phyloP scores from a whole-genome alignment of 352 stramenopile species.

The Pythium utonaiense region DNA sequence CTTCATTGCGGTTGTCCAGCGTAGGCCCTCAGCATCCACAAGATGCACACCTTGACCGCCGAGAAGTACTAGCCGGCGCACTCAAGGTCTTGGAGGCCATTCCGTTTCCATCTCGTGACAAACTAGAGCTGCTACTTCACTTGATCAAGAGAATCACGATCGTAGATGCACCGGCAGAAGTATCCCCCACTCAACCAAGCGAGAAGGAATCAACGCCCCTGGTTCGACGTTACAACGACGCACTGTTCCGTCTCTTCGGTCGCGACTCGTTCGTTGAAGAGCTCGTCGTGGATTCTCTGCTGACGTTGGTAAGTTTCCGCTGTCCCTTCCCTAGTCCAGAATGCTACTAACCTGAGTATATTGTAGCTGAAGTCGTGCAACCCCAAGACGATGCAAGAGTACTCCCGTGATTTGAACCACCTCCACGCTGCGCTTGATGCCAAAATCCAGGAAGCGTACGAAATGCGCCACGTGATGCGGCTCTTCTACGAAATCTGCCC shows the following conservation, averaged over 20 bases:
- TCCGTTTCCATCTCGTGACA: slow-evolving; percentile 62
- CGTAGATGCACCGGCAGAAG: neutral
- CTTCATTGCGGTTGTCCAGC: slow-evolving; percentile 22
- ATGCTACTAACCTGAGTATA: neutral
- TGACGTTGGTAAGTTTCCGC: slow-evolving; percentile 44
- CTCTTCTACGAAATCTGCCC: slow-evolving; percentile 76
- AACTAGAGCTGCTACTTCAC: slow-evolving; percentile 60
- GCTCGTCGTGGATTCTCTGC: slow-evolving; percentile 58
- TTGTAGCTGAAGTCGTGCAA: slow-evolving; percentile 47
- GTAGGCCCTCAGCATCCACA: slow-evolving; percentile 4
- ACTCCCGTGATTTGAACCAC: slow-evolving; percentile 42
- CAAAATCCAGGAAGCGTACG: slow-evolving; percentile 69
- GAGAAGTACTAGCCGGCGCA: slow-evolving; percentile 55
- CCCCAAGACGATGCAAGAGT: slow-evolving; percentile 51
- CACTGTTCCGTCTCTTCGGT: slow-evolving; percentile 63
- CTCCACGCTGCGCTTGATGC: slow-evolving; percentile 61
- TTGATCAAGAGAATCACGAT: slow-evolving; percentile 54
- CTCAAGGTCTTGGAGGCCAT: slow-evolving; percentile 62
- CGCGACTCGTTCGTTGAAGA: slow-evolving; percentile 65
- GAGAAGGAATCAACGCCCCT: neutral
- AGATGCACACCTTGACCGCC: slow-evolving; percentile 27
- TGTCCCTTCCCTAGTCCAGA: neutral
- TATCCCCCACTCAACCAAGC: neutral
- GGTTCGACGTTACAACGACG: slow-evolving; percentile 28
- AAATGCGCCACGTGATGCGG: slow-evolving; percentile 70